Evolutionary conservation across 345 rosid species (phyloP), one percentile per base, ranked within the genome.

Genomic region (Linum tenue): DNA sequence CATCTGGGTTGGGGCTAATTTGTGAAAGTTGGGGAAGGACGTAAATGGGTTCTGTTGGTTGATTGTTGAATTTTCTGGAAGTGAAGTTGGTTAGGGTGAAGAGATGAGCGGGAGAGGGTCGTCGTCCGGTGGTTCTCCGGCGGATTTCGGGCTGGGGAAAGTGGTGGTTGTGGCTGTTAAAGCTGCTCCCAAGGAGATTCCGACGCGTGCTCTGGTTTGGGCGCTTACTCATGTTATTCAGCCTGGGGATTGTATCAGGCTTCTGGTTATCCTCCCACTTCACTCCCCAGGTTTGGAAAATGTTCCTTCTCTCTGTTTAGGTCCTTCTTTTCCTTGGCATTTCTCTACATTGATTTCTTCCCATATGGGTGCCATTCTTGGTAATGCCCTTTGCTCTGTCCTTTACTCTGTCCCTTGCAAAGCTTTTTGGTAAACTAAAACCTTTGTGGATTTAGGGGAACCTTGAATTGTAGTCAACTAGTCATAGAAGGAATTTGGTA

Each of bases 1-100:
- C 60, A 78, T 81, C 77, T 78, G 88, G 76, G 88, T 64, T 36
- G 83, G 82, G 78, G 80, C 73, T 79, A 69, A 74, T 66, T 63
- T 66, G 7, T 73, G 79, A 70, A 55, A 58, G 67, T 69, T 67
- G 64, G 59, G 65, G 66, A 64, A 70, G 65, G 51, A 64, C 65
- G 59, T 69, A 22, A 59, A 36, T 37, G 59, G 53, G 37, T 44
- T 56, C 43, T 31, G 67, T 63, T 8, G 15, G 57, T 58, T 56
- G 70, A 71, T 76, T 78, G 78, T 80, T 78, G 37, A 87, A 77
- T 55, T 40, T 60, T 67, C 43, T 51, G 31, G 37, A 16, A 5
- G 31, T 56, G 62, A 10, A 2, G 40, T 39, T 31, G 62, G 56
- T 64, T 31, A 8, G 59, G 3, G 15, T 1, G 59, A 4, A n/a